These are phyloP conservation scores for Arabidopsis lyrata DNA, from an alignment of 441 rosid genomes.

Conservation along the genomic window DNA sequence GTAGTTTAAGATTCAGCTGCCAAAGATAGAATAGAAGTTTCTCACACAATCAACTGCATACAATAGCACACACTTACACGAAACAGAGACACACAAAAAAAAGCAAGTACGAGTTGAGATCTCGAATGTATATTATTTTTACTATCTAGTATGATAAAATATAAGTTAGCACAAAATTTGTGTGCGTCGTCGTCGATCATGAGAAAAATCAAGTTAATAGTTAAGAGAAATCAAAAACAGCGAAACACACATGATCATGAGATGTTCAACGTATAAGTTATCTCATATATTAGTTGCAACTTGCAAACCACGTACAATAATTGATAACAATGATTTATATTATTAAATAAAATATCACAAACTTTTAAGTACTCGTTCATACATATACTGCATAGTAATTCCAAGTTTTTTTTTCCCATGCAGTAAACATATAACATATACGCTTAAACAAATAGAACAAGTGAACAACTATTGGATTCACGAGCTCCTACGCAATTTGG, in stretches of 20 bases:
- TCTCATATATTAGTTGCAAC: slow-evolving; percentile 10
- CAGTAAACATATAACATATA: no score
- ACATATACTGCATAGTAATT: no score
- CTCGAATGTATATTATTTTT: background rate
- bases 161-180: background rate
- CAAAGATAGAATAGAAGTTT: slow-evolving; percentile 17
- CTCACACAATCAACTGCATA: background rate
- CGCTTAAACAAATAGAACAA: no score
- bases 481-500: no score
- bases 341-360: background rate
- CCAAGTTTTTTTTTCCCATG: no score
- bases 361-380: background rate
- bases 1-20: slow-evolving; percentile 30
- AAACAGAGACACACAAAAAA: background rate
- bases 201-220: background rate
- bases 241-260: slow-evolving; percentile 8
- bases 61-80: background rate
- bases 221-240: background rate
- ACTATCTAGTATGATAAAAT: background rate
- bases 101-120: background rate
- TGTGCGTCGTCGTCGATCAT: background rate
- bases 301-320: slow-evolving; percentile 10
- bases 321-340: background rate
- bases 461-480: no score
- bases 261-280: slow-evolving; percentile 10